These are phyloP conservation scores for Picocystis salinarum DNA, from an alignment of 139 green algal genomes.

Conservation along the genomic window DNA sequence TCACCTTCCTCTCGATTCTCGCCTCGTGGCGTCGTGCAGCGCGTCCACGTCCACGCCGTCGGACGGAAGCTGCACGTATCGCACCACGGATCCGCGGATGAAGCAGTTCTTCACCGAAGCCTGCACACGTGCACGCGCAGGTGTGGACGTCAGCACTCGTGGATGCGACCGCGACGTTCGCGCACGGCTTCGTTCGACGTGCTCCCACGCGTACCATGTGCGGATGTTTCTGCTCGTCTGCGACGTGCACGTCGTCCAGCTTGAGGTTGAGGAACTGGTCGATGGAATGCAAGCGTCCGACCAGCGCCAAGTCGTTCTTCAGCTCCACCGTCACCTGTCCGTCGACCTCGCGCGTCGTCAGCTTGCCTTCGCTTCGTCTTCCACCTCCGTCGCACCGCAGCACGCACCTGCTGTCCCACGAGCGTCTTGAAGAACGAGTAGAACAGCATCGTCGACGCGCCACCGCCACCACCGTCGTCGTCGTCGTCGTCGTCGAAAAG, in stretches of 20 bases:
- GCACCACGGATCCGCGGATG: slow-evolving; percentile 87
- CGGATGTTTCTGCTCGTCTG: slow-evolving; percentile 78
- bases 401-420: slow-evolving; percentile 63
- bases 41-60: slow-evolving; percentile 86
- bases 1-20: slow-evolving; percentile 48
- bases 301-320: slow-evolving; percentile 96
- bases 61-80: slow-evolving; percentile 80
- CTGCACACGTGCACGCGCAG: slow-evolving; percentile 18
- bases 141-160: too few species aligned
- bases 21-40: slow-evolving; percentile 86
- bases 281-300: slow-evolving; percentile 75
- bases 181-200: slow-evolving; percentile 5
- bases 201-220: slow-evolving; percentile 64
- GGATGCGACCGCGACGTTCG: too few species aligned
- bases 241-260: slow-evolving; percentile 66
- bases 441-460: slow-evolving; percentile 54
- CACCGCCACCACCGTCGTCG: too few species aligned
- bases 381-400: background rate
- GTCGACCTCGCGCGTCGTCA: too few species aligned
- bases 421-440: slow-evolving; percentile 88
- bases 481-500: too few species aligned
- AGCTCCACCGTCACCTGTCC: slow-evolving; percentile 87
- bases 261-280: slow-evolving; percentile 99
- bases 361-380: too few species aligned
- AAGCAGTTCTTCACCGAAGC: slow-evolving; percentile 94